Conservation (phyloP, 352 stramenopile genomes). For the Globisporangium radiosum region DNA sequence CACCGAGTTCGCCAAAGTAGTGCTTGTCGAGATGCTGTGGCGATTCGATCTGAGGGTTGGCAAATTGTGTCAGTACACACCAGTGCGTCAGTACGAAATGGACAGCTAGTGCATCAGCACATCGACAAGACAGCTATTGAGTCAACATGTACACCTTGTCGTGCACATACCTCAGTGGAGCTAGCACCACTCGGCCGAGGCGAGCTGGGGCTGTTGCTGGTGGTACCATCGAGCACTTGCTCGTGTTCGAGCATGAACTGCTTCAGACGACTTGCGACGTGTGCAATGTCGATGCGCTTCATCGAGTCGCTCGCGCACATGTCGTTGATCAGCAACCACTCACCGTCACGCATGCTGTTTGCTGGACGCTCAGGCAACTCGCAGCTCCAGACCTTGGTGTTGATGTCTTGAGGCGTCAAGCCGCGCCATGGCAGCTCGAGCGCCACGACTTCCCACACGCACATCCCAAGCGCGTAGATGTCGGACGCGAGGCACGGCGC, state of each 20-base stretch:
- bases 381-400: too few species aligned
- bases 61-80: too few species aligned
- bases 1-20: slow-evolving; percentile 2
- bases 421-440: background rate
- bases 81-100: too few species aligned
- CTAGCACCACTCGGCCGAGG: background rate
- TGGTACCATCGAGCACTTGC: background rate
- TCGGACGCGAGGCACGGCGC: slow-evolving; percentile 2
- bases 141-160: too few species aligned
- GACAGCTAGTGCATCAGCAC: too few species aligned
- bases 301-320: slow-evolving; percentile 1
- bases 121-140: too few species aligned
- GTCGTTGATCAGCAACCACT: background rate
- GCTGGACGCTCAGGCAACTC: slow-evolving; percentile 1
- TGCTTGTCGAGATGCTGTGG: background rate
- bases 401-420: background rate
- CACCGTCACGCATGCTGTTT: background rate
- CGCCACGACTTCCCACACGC: slow-evolving; percentile 10
- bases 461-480: slow-evolving; percentile 23
- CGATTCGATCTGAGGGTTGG: background rate
- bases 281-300: background rate
- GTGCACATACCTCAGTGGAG: background rate
- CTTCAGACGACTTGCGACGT: background rate
- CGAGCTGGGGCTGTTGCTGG: background rate
- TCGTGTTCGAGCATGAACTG: slow-evolving; percentile 3